Evolutionary conservation across 202 grass and related monocot genomes (phyloP).

Genomic region (Carex sylvatica): DNA sequence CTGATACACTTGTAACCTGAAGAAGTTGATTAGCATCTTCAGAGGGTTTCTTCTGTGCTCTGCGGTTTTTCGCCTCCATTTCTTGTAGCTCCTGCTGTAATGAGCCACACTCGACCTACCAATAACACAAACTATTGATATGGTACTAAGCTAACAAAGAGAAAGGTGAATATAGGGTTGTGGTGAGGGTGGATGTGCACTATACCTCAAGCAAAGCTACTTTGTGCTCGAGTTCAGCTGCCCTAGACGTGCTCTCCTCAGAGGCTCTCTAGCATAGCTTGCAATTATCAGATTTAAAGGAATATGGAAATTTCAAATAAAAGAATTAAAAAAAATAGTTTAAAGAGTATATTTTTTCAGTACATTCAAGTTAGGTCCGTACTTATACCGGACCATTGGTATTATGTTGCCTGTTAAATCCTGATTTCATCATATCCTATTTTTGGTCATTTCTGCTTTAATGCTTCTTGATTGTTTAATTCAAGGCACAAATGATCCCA

Average conservation of each 20-base stretch:
- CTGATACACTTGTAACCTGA: constrained; percentile 58
- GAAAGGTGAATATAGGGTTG: not conserved
- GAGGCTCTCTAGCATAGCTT: constrained; percentile 63
- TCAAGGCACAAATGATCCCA: not conserved
- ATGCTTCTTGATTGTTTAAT: not conserved
- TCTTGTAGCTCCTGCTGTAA: constrained; percentile 94
- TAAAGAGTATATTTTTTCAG: not conserved
- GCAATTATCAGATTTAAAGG: not conserved
- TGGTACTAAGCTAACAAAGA: constrained; percentile 14
- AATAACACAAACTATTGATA: constrained; percentile 30
- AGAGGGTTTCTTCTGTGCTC: constrained; percentile 84
- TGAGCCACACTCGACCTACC: constrained; percentile 80
- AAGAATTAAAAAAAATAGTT: not conserved
- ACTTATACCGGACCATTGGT: not conserved
- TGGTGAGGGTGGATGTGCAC: not conserved
- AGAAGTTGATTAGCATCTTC: constrained; percentile 97
- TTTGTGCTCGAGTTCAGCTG: constrained; percentile 88
- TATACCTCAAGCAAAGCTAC: constrained; percentile 93
- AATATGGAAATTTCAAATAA: not conserved
- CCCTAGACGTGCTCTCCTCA: constrained; percentile 94
- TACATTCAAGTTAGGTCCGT: not conserved
- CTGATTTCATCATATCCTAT: not conserved
- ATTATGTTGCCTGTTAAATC: not conserved
- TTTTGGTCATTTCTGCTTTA: not conserved
- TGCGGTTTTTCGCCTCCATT: constrained; percentile 79